Evolutionary conservation across 1,284 basidiomycete species (phyloP).

Genomic region (Mycena sp.): DNA sequence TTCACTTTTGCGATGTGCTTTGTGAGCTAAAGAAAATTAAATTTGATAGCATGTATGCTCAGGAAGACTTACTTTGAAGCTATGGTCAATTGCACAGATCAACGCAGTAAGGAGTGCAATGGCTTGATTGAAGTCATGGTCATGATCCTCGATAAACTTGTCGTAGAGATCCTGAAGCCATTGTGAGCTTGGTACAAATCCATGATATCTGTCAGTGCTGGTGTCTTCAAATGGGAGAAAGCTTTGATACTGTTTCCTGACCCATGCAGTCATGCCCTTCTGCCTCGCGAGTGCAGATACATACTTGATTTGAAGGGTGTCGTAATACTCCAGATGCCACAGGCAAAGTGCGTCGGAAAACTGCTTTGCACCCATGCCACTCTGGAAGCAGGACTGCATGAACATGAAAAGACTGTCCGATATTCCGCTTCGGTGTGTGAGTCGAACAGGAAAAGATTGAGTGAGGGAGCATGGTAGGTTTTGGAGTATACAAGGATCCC

Average conservation of each 20-base stretch:
- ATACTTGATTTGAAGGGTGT: conserved; percentile 36
- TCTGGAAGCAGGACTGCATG: conserved; percentile 38
- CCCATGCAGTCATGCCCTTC: not conserved
- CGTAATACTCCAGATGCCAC: conserved; percentile 35
- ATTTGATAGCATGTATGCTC: not conserved
- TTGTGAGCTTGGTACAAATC: conserved; percentile 36
- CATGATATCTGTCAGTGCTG: conserved; percentile 27
- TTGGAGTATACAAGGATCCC: conserved; percentile 35
- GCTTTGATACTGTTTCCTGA: conserved; percentile 22
- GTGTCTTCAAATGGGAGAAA: conserved; percentile 35
- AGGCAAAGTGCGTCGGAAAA: conserved; percentile 35
- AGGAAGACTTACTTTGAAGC: conserved; percentile 35
- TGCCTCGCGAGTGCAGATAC: conserved; percentile 17
- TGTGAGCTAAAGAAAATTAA: conserved; percentile 32
- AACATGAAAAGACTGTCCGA: conserved; percentile 27
- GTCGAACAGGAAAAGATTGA: conserved; percentile 36
- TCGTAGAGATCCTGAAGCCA: conserved; percentile 41
- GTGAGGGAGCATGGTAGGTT: conserved; percentile 29
- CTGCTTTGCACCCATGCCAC: conserved; percentile 40
- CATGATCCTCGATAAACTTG: conserved; percentile 36
- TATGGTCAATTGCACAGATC: conserved; percentile 42
- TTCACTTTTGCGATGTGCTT: conserved; percentile 39
- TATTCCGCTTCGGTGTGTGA: conserved; percentile 36
- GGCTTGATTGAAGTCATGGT: conserved; percentile 38
- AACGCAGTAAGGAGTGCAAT: conserved; percentile 34